Evolutionary conservation across 2,329 filamentous ascomycete genomes (phyloP).

Genomic region (Colletotrichum gloeosporioides): DNA sequence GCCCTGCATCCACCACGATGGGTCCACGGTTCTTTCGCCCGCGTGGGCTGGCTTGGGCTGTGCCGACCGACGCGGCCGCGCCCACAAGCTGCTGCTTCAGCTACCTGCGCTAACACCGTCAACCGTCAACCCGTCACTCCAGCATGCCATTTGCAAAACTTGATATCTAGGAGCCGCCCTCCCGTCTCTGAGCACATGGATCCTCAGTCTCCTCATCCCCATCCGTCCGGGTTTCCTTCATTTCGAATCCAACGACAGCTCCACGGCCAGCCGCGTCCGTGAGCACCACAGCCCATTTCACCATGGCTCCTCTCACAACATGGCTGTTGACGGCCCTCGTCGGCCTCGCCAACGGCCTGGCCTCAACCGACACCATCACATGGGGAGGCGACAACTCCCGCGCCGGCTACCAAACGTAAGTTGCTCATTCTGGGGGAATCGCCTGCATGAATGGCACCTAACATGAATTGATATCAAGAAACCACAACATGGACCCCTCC

Average conservation of each 20-base stretch:
- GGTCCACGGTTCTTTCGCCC: background rate
- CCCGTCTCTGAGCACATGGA: background rate
- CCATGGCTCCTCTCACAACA: conserved; percentile 14
- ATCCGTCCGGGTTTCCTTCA: conserved; percentile 13
- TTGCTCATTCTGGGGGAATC: background rate
- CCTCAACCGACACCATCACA: conserved; percentile 60
- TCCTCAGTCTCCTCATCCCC: background rate
- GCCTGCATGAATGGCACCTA: background rate
- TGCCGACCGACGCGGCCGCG: conserved; percentile 3
- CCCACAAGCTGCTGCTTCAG: background rate
- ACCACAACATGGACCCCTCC: conserved; percentile 68
- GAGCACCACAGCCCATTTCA: conserved; percentile 1
- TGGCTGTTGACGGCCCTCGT: conserved; percentile 31
- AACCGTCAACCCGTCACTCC: background rate
- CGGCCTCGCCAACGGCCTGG: conserved; percentile 35
- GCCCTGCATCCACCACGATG: background rate
- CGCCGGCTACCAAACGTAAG: conserved; percentile 58
- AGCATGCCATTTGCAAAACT: background rate
- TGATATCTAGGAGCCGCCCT: conserved; percentile 14
- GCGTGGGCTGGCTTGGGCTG: conserved; percentile 2
- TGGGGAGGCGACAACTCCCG: conserved; percentile 64
- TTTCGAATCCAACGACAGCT: background rate
- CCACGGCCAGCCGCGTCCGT: background rate
- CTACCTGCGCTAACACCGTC: background rate
- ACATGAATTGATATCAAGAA: conserved; percentile 31